phyloP scores from a whole-genome alignment of 2,329 filamentous ascomycete species.

The Stagonosporopsis cucurbitacearum region DNA sequence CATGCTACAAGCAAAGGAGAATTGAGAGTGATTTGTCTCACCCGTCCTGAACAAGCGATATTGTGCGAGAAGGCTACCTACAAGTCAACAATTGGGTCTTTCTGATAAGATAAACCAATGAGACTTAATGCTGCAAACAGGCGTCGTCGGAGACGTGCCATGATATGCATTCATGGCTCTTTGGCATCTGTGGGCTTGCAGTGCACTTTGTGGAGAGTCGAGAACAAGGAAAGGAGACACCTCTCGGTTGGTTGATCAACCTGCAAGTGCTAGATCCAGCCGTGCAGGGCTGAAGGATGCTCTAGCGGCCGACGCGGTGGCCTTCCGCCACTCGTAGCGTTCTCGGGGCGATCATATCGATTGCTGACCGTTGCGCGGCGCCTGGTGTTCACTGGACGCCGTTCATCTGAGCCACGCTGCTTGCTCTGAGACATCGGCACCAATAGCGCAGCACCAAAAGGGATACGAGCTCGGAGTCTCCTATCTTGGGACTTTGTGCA shows the following conservation, averaged over 20 bases:
- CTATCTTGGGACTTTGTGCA: not conserved
- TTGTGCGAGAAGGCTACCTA: conserved; percentile 9
- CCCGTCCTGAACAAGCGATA: not conserved
- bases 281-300: conserved; percentile 38
- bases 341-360: conserved; percentile 23
- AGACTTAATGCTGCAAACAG: conserved; percentile 39
- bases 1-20: not conserved
- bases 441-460: conserved; percentile 28
- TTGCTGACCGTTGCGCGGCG: conserved; percentile 38
- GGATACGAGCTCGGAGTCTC: conserved; percentile 15
- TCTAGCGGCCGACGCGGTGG: conserved; percentile 24
- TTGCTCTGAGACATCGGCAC: conserved; percentile 32
- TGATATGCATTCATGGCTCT: conserved; percentile 39
- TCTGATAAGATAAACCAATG: conserved; percentile 36
- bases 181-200: conserved; percentile 26
- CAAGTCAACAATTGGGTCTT: conserved; percentile 62
- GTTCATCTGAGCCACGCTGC: conserved; percentile 34
- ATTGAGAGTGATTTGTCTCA: not conserved
- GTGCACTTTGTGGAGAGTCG: conserved; percentile 20
- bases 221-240: conserved; percentile 18
- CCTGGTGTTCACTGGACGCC: conserved; percentile 26
- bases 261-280: conserved; percentile 23
- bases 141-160: conserved; percentile 39
- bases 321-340: conserved; percentile 31
- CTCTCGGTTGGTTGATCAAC: conserved; percentile 17